Conservation (phyloP, 805 yeast genomes). For the Wickerhamiella kazuoi region DNA sequence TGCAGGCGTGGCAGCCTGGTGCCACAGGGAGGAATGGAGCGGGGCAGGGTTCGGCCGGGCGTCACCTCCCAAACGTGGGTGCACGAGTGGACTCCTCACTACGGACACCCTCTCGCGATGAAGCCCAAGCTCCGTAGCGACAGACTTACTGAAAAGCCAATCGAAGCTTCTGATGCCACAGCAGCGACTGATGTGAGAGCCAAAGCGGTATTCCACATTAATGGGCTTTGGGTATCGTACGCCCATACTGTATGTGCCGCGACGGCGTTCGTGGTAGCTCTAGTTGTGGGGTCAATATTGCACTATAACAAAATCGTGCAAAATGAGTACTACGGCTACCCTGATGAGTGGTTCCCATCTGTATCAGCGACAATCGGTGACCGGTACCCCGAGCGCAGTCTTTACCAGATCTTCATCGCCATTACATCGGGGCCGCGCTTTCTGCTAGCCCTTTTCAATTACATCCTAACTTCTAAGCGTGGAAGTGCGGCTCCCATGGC, state of each 20-base stretch:
- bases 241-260: slow-evolving; percentile 60
- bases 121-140: neutral
- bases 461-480: slow-evolving; percentile 22
- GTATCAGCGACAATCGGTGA: slow-evolving; percentile 97
- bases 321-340: slow-evolving; percentile 76
- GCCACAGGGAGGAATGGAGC: too few relatives aligned
- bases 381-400: slow-evolving; percentile 83
- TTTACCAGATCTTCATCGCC: slow-evolving; percentile 84
- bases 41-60: too few relatives aligned
- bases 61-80: too few relatives aligned
- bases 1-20: too few relatives aligned
- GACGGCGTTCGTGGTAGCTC: slow-evolving; percentile 59
- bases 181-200: too few relatives aligned
- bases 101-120: too few relatives aligned
- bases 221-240: slow-evolving; percentile 45
- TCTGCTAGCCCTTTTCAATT: slow-evolving; percentile 36
- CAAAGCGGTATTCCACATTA: slow-evolving; percentile 9
- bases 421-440: slow-evolving; percentile 88
- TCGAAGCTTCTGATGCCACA: too few relatives aligned
- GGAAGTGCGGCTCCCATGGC: slow-evolving; percentile 23
- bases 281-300: slow-evolving; percentile 51
- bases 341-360: slow-evolving; percentile 97
- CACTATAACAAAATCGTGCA: slow-evolving; percentile 80
- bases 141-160: neutral
- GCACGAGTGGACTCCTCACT: too few relatives aligned